Evolutionary conservation across 805 yeast species (phyloP), one percentile per base, ranked within the genome.

Genomic region (Zygosaccharomyces siamensis): DNA sequence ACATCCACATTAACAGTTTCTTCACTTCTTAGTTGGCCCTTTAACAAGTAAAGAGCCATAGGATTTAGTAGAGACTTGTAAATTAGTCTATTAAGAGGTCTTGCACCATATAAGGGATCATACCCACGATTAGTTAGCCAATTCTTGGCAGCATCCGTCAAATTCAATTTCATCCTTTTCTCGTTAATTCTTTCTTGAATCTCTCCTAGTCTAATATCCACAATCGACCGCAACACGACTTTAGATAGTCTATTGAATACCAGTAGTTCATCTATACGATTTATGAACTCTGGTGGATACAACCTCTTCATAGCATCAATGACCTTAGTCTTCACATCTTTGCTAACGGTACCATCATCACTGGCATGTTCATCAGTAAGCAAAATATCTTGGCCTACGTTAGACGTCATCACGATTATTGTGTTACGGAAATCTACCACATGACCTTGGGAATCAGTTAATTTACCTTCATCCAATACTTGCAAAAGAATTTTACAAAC

Each of bases 211-310:
- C 99, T 78, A 54, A 93, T 83, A 51, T 90, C 92, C 45, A 93
- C 92, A 56, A 93, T 93, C 43, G 78, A 78, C 55, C 84, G 73
- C 55, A 93, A 74, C 1, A 95, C 87, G 2, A 68, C 63, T 62
- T 84, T 86, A 2, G 96, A 85, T 23, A 93, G 74, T 61, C 97
- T 80, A 72, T 93, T 93, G 76, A 93, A 93, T 2, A 93, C 89
- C 14, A 93, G 73, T n/a, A 89, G 81, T 54, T 93, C 98, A 62
- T 93, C 98, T 58, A 93, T 78, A 66, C 99, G 83, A 67, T 93
- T 93, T 64, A 93, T 77, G 60, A 93, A 93, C 68, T 93, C 99
- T 0, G 99, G 99, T 16, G 98, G 90, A 60, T 93, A 93, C 58
- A 79, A 69, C 39, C 70, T 71, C 57, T 78, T 84, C 78, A 93